These are phyloP conservation scores for Plasmodium malariae DNA, from an alignment of 169 alveolate species.

Conservation along the genomic window DNA sequence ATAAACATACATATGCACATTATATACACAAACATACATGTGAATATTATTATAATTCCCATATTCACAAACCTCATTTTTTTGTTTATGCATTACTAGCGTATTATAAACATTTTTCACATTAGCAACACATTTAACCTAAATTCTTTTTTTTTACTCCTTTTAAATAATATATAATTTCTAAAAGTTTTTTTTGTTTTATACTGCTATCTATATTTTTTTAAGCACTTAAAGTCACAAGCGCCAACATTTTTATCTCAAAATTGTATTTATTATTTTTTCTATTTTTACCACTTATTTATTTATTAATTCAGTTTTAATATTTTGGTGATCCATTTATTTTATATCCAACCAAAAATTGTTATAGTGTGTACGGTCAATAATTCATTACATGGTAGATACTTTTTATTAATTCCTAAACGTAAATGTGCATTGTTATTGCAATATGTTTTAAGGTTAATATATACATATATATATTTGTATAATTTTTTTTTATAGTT, in stretches of 20 bases:
- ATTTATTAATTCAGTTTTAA: conserved; percentile 40
- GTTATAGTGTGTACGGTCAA: neutral
- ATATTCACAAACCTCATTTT: neutral
- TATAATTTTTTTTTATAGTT: conserved; percentile 41
- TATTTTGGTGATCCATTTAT: conserved; percentile 38
- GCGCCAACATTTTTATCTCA: neutral
- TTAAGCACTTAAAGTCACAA: conserved; percentile 27
- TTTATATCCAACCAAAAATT: neutral
- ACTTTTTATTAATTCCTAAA: neutral
- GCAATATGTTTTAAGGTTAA: conserved; percentile 8
- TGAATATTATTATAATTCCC: neutral
- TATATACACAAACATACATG: neutral
- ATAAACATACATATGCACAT: too few species aligned
- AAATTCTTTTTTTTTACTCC: conserved; percentile 18
- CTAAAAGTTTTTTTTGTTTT: conserved; percentile 40
- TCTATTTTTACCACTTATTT: conserved; percentile 1
- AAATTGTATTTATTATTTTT: conserved; percentile 24
- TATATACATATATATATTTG: too few species aligned
- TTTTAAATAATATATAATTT: conserved; percentile 43
- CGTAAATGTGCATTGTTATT: neutral
- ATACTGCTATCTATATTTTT: conserved; percentile 17
- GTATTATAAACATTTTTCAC: conserved; percentile 11
- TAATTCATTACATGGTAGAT: neutral
- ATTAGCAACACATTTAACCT: conserved; percentile 17
- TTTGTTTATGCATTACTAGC: neutral